Evolutionary conservation across 2,329 filamentous ascomycete species (phyloP), one percentile per base, ranked within the genome.

Genomic region (Penicillium expansum): DNA sequence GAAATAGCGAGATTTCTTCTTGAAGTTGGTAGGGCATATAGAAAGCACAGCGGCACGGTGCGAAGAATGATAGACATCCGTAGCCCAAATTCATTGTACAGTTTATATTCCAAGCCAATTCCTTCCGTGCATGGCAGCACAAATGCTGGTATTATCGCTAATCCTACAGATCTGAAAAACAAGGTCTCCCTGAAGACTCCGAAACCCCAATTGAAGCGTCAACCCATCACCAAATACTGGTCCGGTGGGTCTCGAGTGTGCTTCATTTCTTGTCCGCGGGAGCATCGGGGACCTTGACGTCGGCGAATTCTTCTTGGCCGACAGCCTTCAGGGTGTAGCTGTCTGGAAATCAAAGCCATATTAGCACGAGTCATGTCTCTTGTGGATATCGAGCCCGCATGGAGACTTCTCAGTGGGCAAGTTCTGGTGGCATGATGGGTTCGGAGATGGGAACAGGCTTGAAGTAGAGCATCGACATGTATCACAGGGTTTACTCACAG

Each of bases 221-320:
- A 48, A 30, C 39, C 30, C 33, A 44, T 49, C 48, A 47, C 56
- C 8, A 35, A 49, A 52, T 24, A 52, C 51, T 33, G 29, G 39
- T 33, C 47, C 39, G 35, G 42, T 33, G 38, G 29, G 22, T n/a
- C 29, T 30, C 44, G n/a, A 30, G 32, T 35, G 32, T 54, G 29
- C 22, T 58, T 57, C 62, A 69, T 64, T 72, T 66, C 58, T 72
- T 65, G 59, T 71, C 52, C 55, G 50, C 65, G 47, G 90, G 88
- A 51, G 83, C 80, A 72, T 91, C 89, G 29, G 94, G 94, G 37
- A 97, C 88, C 72, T 91, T 87, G 67, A 97, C 92, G 72, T 99
- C 94, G 56, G 92, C 90, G 78, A 99, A 99, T 65, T 97, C 91
- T 75, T 97, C 94, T 77, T 97, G 94, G 42, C 93, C 91, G 70